Percentiles rank a stretch among this genome's conserved stretches.
phyloP scores from a whole-genome alignment of 2,329 filamentous ascomycete species.

The Verticillium albo-atrum region DNA sequence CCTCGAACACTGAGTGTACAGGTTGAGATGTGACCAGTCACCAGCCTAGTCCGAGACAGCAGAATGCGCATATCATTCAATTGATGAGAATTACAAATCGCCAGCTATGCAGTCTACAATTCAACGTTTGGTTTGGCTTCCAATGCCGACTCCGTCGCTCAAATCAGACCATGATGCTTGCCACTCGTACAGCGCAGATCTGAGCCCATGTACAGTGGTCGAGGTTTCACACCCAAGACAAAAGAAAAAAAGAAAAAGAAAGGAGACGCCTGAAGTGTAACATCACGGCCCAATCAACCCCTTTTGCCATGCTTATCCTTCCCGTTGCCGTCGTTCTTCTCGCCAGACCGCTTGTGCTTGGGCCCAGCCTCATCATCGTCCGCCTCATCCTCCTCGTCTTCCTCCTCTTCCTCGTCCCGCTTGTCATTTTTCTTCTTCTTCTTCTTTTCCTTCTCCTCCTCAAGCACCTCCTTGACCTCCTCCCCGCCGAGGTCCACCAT shows the following conservation, averaged over 20 bases:
- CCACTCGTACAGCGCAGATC: too few relatives aligned
- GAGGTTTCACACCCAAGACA: not conserved
- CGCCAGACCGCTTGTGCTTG: slow-evolving; percentile 13
- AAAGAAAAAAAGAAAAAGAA: not conserved
- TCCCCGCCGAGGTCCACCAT: slow-evolving; percentile 66
- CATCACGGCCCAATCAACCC: not conserved
- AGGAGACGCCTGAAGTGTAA: too few relatives aligned
- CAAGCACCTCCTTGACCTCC: slow-evolving; percentile 54
- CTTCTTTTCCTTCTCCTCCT: slow-evolving; percentile 43
- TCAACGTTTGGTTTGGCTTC: too few relatives aligned
- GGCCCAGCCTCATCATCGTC: slow-evolving; percentile 18
- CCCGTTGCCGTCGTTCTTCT: slow-evolving; percentile 4
- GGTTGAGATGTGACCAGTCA: too few relatives aligned
- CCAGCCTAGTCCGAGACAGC: too few relatives aligned
- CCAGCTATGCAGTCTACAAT: too few relatives aligned
- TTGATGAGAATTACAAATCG: too few relatives aligned
- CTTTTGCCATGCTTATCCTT: not conserved
- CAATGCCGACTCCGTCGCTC: too few relatives aligned
- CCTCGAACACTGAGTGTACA: too few relatives aligned
- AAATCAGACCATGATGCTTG: too few relatives aligned
- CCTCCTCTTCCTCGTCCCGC: slow-evolving; percentile 33
- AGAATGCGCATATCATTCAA: too few relatives aligned
- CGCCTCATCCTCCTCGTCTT: slow-evolving; percentile 26
- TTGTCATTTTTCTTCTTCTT: slow-evolving; percentile 28
- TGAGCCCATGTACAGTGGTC: not conserved